Evolutionary conservation across 2,329 filamentous ascomycete genomes (phyloP).

Genomic region (Sporothrix phasma): DNA sequence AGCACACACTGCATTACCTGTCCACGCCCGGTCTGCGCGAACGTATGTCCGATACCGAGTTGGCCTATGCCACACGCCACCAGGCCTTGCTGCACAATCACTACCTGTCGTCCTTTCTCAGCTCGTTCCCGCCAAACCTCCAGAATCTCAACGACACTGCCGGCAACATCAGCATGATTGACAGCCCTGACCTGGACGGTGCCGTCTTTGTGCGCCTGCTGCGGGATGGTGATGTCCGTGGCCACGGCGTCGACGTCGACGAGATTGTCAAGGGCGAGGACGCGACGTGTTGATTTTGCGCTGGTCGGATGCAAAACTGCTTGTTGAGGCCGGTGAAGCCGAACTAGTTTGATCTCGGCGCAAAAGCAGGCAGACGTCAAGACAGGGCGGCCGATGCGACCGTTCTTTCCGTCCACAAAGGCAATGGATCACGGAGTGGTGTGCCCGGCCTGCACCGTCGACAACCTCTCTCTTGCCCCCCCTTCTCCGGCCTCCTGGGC

Average conservation of each 20-base stretch:
- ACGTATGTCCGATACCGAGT: constrained; percentile 66
- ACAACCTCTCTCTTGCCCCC: too few relatives aligned
- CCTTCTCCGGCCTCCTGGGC: too few relatives aligned
- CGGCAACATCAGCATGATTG: constrained; percentile 86
- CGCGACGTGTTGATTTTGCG: constrained; percentile 58
- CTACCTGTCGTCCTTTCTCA: constrained; percentile 76
- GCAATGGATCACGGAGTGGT: too few relatives aligned
- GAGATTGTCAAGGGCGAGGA: constrained; percentile 46
- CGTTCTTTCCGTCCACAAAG: background rate
- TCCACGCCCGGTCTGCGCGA: constrained; percentile 42
- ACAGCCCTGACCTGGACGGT: constrained; percentile 68
- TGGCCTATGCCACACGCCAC: constrained; percentile 74
- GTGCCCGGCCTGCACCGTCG: too few relatives aligned
- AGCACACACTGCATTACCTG: constrained; percentile 64
- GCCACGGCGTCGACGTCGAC: constrained; percentile 56
- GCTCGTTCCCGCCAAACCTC: constrained; percentile 66
- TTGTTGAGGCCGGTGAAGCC: constrained; percentile 45
- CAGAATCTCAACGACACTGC: constrained; percentile 84
- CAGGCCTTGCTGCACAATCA: constrained; percentile 76
- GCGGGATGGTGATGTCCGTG: constrained; percentile 47
- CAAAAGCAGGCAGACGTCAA: background rate
- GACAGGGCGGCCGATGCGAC: background rate
- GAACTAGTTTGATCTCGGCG: constrained; percentile 43
- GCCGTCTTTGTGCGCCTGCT: constrained; percentile 77
- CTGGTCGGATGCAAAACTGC: constrained; percentile 61